Evolutionary conservation across 2,329 filamentous ascomycete species (phyloP), one percentile per base, ranked within the genome.

Genomic region (Monosporascus ibericus): DNA sequence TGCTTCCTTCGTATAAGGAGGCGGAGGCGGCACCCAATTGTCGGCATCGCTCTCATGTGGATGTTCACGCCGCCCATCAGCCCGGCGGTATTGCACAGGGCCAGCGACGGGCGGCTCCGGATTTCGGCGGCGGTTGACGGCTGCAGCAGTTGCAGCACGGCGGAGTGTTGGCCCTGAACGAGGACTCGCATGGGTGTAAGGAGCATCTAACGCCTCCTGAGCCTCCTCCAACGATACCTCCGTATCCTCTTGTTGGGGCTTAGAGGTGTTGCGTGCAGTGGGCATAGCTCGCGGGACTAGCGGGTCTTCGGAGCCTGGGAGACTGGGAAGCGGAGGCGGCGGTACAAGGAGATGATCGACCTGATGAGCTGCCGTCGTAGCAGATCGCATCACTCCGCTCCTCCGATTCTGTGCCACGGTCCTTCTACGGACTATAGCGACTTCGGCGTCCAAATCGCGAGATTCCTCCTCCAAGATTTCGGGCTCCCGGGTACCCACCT

Each of bases 1-100:
- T 30, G 25, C 42, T 0, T 87, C 84, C 51, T 82, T 80, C 40
- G 84, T 82, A 61, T 95, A 95, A 1, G 88, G 88, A 3, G 90
- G 90, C 8, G 90, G 90, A 5, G 90, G 90, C 5, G 89, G 88
- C 5, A 91, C 87, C 90, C 90, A 95, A 61, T 92, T 90, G 62
- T 94, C 90, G 4, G 89, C 88, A 65, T 94, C 89, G 57, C 88
- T 92, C 68, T 94, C 89, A 67, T 94, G 88, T 4, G 89, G 89
- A 60, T 90, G 79, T 62, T 92, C 86, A 42, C 81, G 76, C 42
- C 85, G 77, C 6, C 85, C 84, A 68, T 89, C 85, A 15, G 86
- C 85, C 46, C 86, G 80, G 44, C 84, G 80, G 64, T 87, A 88
- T 59, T 85, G 72, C 46, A 84, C 76, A 39, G 71, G 76, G 1